These are phyloP conservation scores for Cystobasidium onofrii DNA, from an alignment of 768 basidiomycete species.

Conservation along the genomic window DNA sequence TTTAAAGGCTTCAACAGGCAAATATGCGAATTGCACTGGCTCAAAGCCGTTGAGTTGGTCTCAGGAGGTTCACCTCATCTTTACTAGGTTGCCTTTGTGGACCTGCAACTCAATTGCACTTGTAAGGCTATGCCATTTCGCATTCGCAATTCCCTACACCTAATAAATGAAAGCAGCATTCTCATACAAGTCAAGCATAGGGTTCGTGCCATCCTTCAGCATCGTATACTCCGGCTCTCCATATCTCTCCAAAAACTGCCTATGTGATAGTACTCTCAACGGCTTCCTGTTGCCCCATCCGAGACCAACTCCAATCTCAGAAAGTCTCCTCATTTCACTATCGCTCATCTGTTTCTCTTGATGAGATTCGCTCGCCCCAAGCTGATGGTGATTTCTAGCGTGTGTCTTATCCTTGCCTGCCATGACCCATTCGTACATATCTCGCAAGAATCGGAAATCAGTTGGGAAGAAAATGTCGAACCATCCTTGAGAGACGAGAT, in stretches of 20 bases:
- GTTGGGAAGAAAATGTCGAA: constrained; percentile 99
- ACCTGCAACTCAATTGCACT: background rate
- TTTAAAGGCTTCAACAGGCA: background rate
- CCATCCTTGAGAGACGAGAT: constrained; percentile 87
- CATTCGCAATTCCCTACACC: too few species aligned
- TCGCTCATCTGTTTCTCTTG: background rate
- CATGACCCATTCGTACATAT: constrained; percentile 82
- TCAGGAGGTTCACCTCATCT: background rate
- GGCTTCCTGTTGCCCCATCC: constrained; percentile 58
- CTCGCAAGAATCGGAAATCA: constrained; percentile 68
- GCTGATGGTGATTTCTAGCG: background rate
- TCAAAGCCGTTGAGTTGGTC: background rate
- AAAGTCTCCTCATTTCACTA: constrained; percentile 48
- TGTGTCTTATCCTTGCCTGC: constrained; percentile 12
- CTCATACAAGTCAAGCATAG: constrained; percentile 40
- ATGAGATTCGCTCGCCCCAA: constrained; percentile 1
- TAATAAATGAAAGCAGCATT: constrained; percentile 39
- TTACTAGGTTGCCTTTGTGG: background rate
- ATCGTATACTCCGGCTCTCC: constrained; percentile 62
- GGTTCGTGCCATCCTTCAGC: constrained; percentile 40
- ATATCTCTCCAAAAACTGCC: constrained; percentile 79
- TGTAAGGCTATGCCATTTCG: too few species aligned
- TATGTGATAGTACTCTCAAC: constrained; percentile 75
- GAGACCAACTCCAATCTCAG: constrained; percentile 46
- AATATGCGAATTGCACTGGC: background rate